A percentile compares a stretch with the other conserved stretches of the same genome.
phyloP scores from a whole-genome alignment of 2,329 filamentous ascomycete species.

The Talaromyces sp. region DNA sequence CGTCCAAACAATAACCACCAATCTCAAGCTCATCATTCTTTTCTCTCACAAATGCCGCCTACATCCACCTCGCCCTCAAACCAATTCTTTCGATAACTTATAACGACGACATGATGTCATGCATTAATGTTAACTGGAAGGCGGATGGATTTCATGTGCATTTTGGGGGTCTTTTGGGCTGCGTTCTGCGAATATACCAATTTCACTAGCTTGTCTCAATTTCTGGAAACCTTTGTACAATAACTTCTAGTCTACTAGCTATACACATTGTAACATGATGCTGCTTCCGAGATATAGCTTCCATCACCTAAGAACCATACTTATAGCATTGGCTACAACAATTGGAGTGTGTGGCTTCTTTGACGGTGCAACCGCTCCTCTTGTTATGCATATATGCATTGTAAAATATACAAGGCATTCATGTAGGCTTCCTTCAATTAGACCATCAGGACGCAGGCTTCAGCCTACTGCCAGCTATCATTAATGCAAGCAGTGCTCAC shows the following conservation, averaged over 20 bases:
- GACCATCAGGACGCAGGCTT: neutral
- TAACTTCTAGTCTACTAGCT: neutral
- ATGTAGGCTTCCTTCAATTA: neutral
- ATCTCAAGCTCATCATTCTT: neutral
- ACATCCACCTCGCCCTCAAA: neutral
- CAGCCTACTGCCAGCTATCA: constrained; percentile 39
- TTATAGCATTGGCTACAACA: too few species aligned
- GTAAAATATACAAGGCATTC: neutral
- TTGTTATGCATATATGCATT: neutral
- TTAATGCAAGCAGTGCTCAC: constrained; percentile 33
- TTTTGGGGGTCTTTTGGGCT: neutral
- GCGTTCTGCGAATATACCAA: neutral
- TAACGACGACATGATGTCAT: neutral
- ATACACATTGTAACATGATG: neutral
- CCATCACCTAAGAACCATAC: too few species aligned
- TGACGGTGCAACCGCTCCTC: too few species aligned
- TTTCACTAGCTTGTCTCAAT: neutral
- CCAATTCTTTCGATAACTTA: neutral
- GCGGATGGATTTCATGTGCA: neutral
- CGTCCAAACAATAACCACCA: constrained; percentile 19
- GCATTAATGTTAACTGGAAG: neutral
- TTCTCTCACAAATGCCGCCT: neutral
- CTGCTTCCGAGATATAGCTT: neutral
- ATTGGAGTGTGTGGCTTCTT: too few species aligned
- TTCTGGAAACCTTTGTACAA: constrained; percentile 1